These are phyloP conservation scores for Torrubiellomyces zombiae DNA, from an alignment of 2,329 filamentous ascomycete species.

Conservation along the genomic window DNA sequence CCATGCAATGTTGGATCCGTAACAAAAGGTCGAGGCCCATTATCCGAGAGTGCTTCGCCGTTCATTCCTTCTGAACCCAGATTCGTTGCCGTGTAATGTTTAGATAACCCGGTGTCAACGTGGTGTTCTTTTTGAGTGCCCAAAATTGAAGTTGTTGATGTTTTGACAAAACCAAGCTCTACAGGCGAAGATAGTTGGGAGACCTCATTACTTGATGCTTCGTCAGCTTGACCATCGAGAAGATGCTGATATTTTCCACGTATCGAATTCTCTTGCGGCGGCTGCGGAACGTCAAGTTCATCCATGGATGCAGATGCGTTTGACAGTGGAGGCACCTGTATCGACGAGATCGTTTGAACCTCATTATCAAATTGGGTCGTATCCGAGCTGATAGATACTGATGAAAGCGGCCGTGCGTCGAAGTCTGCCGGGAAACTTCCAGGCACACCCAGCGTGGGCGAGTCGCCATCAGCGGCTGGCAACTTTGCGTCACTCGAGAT, in stretches of 20 bases:
- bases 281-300: slow-evolving; percentile 14
- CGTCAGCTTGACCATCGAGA: slow-evolving; percentile 27
- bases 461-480: slow-evolving; percentile 29
- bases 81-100: no score
- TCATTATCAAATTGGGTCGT: slow-evolving; percentile 61
- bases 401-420: slow-evolving; percentile 38
- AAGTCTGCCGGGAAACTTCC: slow-evolving; percentile 37
- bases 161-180: no score
- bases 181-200: no score
- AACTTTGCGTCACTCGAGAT: no score
- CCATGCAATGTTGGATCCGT: no score
- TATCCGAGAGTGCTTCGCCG: no score
- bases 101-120: no score
- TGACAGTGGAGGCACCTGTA: slow-evolving; percentile 14
- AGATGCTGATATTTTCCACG: slow-evolving; percentile 31
- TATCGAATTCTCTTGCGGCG: slow-evolving; percentile 9
- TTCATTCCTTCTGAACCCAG: no score
- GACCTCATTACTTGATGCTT: no score
- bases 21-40: no score
- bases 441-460: slow-evolving; percentile 50
- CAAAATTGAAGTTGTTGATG: no score
- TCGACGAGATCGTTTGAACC: slow-evolving; percentile 40
- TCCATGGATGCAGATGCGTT: slow-evolving; percentile 11
- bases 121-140: no score
- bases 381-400: slow-evolving; percentile 40